phyloP scores from a whole-genome alignment of 257 asterid species.

The Plectranthus barbatus region DNA sequence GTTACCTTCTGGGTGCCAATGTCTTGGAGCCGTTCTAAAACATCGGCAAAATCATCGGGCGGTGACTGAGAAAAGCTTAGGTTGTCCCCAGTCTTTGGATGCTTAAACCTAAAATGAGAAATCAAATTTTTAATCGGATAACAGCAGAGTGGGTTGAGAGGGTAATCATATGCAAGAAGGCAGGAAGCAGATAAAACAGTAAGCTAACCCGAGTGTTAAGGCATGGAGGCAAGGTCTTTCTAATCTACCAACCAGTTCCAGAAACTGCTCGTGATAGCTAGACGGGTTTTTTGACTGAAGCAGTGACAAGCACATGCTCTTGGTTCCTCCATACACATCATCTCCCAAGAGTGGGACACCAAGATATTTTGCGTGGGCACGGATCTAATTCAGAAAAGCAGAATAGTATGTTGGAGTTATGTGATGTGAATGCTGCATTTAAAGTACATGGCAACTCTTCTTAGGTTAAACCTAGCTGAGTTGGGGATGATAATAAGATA shows the following conservation, averaged over 20 bases:
- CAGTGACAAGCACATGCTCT: slow-evolving; percentile 68
- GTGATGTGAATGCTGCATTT: neutral
- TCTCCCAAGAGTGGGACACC: slow-evolving; percentile 95
- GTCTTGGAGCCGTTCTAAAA: slow-evolving; percentile 48
- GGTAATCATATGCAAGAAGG: slow-evolving; percentile 48
- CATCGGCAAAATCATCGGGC: slow-evolving; percentile 68
- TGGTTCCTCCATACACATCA: slow-evolving; percentile 91
- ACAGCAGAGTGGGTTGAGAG: neutral
- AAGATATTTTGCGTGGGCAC: slow-evolving; percentile 92
- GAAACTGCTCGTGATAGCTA: slow-evolving; percentile 33
- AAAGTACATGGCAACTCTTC: neutral
- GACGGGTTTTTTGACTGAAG: slow-evolving; percentile 60
- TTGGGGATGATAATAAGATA: neutral
- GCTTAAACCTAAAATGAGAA: slow-evolving; percentile 50
- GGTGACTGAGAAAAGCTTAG: slow-evolving; percentile 65
- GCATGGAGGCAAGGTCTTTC: slow-evolving; percentile 97
- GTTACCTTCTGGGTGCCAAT: slow-evolving; percentile 49
- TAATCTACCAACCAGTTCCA: slow-evolving; percentile 38
- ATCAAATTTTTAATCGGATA: neutral
- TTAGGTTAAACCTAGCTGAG: too few species aligned
- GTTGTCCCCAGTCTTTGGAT: slow-evolving; percentile 63
- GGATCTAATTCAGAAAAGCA: slow-evolving; percentile 32
- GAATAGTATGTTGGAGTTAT: neutral
- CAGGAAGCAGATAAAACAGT: slow-evolving; percentile 7
- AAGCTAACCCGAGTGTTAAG: slow-evolving; percentile 53